These are phyloP conservation scores for Jatropha multifida DNA, from an alignment of 441 rosid genomes.

Conservation along the genomic window DNA sequence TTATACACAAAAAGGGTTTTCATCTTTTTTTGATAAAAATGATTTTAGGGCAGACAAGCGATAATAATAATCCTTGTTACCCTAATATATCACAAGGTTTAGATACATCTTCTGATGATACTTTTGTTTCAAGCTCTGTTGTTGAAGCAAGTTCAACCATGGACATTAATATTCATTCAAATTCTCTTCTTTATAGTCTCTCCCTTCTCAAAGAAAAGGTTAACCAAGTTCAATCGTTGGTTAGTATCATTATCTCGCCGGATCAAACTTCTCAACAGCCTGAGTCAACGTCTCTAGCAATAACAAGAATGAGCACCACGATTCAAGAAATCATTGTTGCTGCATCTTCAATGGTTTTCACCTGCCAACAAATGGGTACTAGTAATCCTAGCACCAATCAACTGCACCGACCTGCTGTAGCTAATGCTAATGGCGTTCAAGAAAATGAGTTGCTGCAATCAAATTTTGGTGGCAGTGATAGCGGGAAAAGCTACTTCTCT, in stretches of 20 bases:
- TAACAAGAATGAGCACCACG: slow-evolving; percentile 44
- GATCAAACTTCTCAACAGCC: slow-evolving; percentile 19
- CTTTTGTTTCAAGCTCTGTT: slow-evolving; percentile 25
- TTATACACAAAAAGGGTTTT: neutral
- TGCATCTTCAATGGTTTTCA: slow-evolving; percentile 61
- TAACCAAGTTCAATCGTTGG: slow-evolving; percentile 58
- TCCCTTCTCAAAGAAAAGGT: slow-evolving; percentile 63
- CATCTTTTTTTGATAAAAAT: slow-evolving; percentile 14
- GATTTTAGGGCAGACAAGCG: slow-evolving; percentile 20
- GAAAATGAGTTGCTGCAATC: slow-evolving; percentile 23
- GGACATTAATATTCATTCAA: slow-evolving; percentile 14
- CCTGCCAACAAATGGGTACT: slow-evolving; percentile 59
- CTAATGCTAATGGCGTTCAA: slow-evolving; percentile 6
- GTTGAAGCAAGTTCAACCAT: slow-evolving; percentile 23
- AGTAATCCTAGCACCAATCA: slow-evolving; percentile 12
- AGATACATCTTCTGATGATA: slow-evolving; percentile 28
- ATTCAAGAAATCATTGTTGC: slow-evolving; percentile 61
- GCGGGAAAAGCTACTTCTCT: slow-evolving; percentile 31
- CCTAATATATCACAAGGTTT: slow-evolving; percentile 28
- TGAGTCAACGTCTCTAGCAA: slow-evolving; percentile 44
- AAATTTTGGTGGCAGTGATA: slow-evolving; percentile 26
- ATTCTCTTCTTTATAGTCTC: slow-evolving; percentile 53
- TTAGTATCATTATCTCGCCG: slow-evolving; percentile 34
- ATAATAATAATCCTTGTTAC: slow-evolving; percentile 26
- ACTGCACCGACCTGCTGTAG: slow-evolving; percentile 13